Conservation (phyloP, 306 rosid species). For the Casuarina equisetifolia region DNA sequence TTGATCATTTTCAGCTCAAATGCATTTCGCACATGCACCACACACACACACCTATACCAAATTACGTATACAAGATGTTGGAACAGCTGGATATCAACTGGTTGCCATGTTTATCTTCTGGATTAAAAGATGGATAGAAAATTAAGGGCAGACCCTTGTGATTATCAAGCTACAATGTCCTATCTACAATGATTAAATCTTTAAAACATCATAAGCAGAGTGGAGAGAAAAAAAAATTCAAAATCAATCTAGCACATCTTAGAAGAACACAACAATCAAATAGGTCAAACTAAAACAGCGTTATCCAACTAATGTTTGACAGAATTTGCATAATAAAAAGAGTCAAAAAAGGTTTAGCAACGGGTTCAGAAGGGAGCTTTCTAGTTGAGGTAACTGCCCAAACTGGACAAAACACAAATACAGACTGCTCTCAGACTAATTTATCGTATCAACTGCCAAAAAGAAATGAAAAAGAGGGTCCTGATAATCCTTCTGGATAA, state of each 20-base stretch:
- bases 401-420: constrained; percentile 3
- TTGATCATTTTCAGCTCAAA: too few species aligned
- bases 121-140: neutral
- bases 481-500: constrained; percentile 5
- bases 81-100: neutral
- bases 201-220: neutral
- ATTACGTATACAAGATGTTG: neutral
- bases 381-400: neutral
- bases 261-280: neutral
- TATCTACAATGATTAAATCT: neutral
- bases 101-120: neutral
- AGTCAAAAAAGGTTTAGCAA: neutral
- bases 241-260: neutral
- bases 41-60: neutral
- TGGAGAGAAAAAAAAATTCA: neutral
- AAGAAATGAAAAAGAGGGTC: neutral
- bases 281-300: neutral
- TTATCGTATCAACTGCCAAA: neutral
- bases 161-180: neutral
- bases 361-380: constrained; percentile 4
- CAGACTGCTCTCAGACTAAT: constrained; percentile 10
- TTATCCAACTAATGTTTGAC: neutral
- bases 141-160: neutral
- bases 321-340: constrained; percentile 4
- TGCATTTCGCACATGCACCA: too few species aligned